phyloP scores from a whole-genome alignment of 345 rosid species.

The Raphanus sativus region DNA sequence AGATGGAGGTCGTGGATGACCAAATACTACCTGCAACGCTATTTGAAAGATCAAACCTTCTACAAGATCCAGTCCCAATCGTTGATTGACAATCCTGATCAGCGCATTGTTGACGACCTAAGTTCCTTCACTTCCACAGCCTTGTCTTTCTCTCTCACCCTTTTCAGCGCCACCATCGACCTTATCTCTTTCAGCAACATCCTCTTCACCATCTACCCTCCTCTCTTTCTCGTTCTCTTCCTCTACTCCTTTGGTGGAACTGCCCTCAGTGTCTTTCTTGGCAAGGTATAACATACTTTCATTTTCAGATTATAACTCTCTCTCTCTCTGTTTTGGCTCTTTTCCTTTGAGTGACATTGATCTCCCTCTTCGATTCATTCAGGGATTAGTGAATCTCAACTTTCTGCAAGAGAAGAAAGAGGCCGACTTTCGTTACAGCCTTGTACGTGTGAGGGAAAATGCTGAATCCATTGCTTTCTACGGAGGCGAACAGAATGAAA shows the following conservation, averaged over 20 bases:
- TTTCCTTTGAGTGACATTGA: too few relatives aligned
- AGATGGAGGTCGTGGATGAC: constrained; percentile 99
- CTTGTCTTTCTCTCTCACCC: constrained; percentile 77
- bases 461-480: constrained; percentile 97
- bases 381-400: constrained; percentile 87
- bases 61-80: constrained; percentile 96
- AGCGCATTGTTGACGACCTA: constrained; percentile 88
- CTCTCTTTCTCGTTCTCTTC: constrained; percentile 74
- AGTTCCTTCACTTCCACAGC: constrained; percentile 89
- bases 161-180: constrained; percentile 57
- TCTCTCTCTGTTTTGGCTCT: constrained; percentile 3
- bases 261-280: constrained; percentile 74
- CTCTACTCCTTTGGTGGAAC: constrained; percentile 89
- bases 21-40: constrained; percentile 77
- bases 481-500: constrained; percentile 87
- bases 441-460: constrained; percentile 94
- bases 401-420: constrained; percentile 98
- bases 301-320: neutral
- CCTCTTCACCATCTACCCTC: constrained; percentile 87
- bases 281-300: constrained; percentile 55
- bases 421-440: constrained; percentile 96
- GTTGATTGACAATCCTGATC: constrained; percentile 91
- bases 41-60: constrained; percentile 66
- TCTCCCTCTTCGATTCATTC: neutral
- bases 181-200: constrained; percentile 95